Base-by-base conservation (phyloP, 805 yeast genomes). In the Cyberlindnera euphorbiae region DNA sequence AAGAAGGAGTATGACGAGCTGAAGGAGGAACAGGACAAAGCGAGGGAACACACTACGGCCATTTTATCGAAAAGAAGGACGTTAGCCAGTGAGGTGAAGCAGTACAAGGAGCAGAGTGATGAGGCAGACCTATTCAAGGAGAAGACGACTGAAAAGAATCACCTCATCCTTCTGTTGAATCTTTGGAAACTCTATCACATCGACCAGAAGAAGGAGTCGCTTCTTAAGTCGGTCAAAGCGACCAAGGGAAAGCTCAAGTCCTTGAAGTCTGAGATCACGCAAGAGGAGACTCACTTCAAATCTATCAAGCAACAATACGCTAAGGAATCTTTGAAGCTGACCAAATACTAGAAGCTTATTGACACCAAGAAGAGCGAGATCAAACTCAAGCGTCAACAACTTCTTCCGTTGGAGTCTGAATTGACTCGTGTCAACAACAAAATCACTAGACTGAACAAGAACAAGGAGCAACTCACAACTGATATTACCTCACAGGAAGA, bases 71-170 rank as follows among this genome's bases (percentile, higher is more conserved):
- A 79, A 43, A 81, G 80, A 58, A 74, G 89, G 55, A 73, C 79
- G 26, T 67, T 79, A 28, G 81, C 75, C 46, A 73, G 79, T 25
- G 97, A 86, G 54, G 69, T 84, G 32, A 82, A 73, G 54, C 89
- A 80, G 49, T 86, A 86, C 50, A 77, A 76, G 46, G 86, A 77
- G 41, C 95, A 87, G 54, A 69, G 81, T 47, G 65, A 65, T 5
- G 93, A 87, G 55, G 82, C 82, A 32, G 83, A 78, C 39, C 63
- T 70, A 38, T 87, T 77, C 56, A 81, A 79, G 45, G 55, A 62
- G 23, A 78, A 75, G 50, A 52, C 77, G 6, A 58, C 56, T 2
- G 77, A 76, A 45, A 74, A 71, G 46, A 58, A 64, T 9, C 58
- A 67, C 8, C 48, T 74, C 16, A 66, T 74, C n/a, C 63, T 67